phyloP scores from a whole-genome alignment of 2,329 filamentous ascomycete genomes.

The Keithomyces neogunnii region DNA sequence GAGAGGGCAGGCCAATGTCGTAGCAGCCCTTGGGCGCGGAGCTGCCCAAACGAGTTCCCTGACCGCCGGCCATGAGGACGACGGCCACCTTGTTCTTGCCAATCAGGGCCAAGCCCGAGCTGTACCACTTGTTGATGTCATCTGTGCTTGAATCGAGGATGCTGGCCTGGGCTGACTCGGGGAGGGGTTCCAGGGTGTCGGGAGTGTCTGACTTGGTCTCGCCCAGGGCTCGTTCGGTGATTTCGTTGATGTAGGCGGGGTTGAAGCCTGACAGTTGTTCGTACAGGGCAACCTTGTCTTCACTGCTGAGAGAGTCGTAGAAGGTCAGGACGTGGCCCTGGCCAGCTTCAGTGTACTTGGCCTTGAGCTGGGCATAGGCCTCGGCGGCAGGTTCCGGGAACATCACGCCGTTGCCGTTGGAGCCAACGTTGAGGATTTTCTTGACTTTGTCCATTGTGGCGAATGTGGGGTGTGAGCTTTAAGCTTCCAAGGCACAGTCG shows the following conservation, averaged over 20 bases:
- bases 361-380: conserved; percentile 61
- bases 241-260: conserved; percentile 77
- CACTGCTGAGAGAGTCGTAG: conserved; percentile 67
- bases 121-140: conserved; percentile 79
- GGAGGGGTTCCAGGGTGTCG: conserved; percentile 71
- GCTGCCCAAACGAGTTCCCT: conserved; percentile 90
- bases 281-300: conserved; percentile 72
- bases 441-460: conserved; percentile 36
- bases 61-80: conserved; percentile 93
- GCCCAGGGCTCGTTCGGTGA: conserved; percentile 74
- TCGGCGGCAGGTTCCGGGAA: conserved; percentile 51
- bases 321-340: conserved; percentile 71
- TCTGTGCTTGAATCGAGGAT: conserved; percentile 79
- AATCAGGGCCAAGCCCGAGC: conserved; percentile 71
- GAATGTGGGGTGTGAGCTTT: background rate
- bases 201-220: conserved; percentile 56
- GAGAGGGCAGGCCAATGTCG: conserved; percentile 85
- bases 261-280: conserved; percentile 76
- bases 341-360: conserved; percentile 67
- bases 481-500: background rate
- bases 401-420: conserved; percentile 20
- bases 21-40: conserved; percentile 96
- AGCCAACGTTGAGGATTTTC: conserved; percentile 29
- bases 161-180: conserved; percentile 76
- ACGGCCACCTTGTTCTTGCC: conserved; percentile 71